Evolutionary conservation across 2,329 filamentous ascomycete species (phyloP).

Genomic region (Neopestalotiopsis rosae): DNA sequence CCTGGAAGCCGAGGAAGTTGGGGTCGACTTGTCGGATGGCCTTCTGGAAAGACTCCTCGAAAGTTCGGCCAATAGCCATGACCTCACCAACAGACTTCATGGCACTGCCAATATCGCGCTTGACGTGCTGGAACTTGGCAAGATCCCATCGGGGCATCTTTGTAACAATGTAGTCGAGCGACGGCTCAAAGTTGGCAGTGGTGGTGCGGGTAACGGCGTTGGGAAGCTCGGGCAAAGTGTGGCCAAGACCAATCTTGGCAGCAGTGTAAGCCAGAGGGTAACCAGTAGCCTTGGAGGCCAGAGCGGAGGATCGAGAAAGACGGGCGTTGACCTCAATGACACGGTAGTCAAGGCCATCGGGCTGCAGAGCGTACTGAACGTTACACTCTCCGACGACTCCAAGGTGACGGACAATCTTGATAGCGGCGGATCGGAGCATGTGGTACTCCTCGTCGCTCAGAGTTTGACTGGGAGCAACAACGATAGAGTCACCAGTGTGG

Average conservation of each 20-base stretch:
- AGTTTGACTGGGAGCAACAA: slow-evolving; percentile 95
- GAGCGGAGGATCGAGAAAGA: slow-evolving; percentile 93
- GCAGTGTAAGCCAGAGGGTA: slow-evolving; percentile 97
- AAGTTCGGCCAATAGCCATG: slow-evolving; percentile 98
- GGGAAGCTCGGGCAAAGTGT: slow-evolving; percentile 92
- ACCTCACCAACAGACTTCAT: slow-evolving; percentile 99
- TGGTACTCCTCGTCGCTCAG: slow-evolving; percentile 98
- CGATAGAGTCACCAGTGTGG: slow-evolving; percentile 98
- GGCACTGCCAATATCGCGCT: slow-evolving; percentile 93
- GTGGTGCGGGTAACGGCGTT: slow-evolving; percentile 99
- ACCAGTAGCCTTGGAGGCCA: slow-evolving; percentile 97
- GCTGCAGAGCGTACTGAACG: slow-evolving; percentile 95
- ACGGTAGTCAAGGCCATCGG: slow-evolving; percentile 95
- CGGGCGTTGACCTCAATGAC: slow-evolving; percentile 99
- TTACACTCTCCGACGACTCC: slow-evolving; percentile 99
- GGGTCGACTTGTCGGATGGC: slow-evolving; percentile 97
- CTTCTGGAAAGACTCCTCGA: slow-evolving; percentile 99
- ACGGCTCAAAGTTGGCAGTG: slow-evolving; percentile 98
- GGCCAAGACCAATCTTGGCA: slow-evolving; percentile 96
- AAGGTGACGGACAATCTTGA: slow-evolving; percentile 97
- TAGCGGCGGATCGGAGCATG: slow-evolving; percentile 96
- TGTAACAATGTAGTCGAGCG: slow-evolving; percentile 95
- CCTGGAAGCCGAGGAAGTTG: slow-evolving; percentile 89
- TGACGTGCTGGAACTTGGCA: slow-evolving; percentile 98
- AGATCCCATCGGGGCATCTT: slow-evolving; percentile 99